A percentile compares a stretch with the other conserved stretches of the same genome.
phyloP scores from a whole-genome alignment of 177 flowering plant genomes.

The Vitis hybrid region DNA sequence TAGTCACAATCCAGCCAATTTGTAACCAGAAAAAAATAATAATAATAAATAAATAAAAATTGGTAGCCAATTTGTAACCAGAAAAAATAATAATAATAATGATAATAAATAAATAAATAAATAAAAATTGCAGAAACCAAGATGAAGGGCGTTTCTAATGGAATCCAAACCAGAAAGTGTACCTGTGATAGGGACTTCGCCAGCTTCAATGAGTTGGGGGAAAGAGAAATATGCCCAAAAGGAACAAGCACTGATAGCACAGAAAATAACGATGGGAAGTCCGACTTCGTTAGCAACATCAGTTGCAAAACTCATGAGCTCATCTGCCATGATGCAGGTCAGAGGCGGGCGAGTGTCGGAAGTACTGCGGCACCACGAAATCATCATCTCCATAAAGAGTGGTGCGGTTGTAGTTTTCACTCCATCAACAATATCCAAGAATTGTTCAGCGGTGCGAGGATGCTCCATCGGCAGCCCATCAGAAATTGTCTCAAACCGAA shows the following conservation, averaged over 20 bases:
- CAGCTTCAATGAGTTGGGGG: conserved; percentile 36
- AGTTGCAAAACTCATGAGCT: conserved; percentile 21
- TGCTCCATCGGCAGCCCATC: too few species aligned
- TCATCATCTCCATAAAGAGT: conserved; percentile 28
- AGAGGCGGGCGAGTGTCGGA: conserved; percentile 6
- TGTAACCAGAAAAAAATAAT: not conserved
- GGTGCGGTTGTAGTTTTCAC: conserved; percentile 17
- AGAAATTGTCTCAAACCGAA: too few species aligned
- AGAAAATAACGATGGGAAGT: conserved; percentile 37
- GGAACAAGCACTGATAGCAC: conserved; percentile 39
- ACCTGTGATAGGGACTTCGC: conserved; percentile 52
- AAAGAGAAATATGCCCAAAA: conserved; percentile 35
- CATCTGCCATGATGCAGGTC: conserved; percentile 47
- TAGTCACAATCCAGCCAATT: not conserved
- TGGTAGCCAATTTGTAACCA: too few species aligned
- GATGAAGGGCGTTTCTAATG: too few species aligned
- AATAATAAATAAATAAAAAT: too few species aligned
- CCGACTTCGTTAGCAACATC: conserved; percentile 39
- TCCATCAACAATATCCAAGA: not conserved
- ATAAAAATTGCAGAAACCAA: not conserved
- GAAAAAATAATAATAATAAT: too few species aligned
- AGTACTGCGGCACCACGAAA: not conserved
- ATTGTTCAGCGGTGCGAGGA: too few species aligned
- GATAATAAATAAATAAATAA: too few species aligned
- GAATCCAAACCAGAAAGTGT: not conserved